phyloP scores from a whole-genome alignment of 78 protist genomes.

The Dictyostelium capitatum region DNA sequence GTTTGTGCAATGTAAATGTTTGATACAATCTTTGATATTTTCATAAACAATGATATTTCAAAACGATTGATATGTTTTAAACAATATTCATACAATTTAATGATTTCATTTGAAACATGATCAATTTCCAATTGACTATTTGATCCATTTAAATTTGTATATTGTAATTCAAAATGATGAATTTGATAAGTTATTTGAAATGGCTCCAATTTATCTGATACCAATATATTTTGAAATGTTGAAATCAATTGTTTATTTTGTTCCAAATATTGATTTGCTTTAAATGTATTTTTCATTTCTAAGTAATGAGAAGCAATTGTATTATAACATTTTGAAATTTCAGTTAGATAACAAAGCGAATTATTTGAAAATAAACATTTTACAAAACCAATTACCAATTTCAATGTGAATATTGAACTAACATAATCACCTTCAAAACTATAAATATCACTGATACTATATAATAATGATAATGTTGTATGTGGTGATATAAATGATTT shows the following conservation, averaged over 20 bases:
- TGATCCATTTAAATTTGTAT: background rate
- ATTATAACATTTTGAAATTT: slow-evolving; percentile 29
- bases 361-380: slow-evolving; percentile 18
- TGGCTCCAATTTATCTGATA: background rate
- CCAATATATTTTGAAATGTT: background rate
- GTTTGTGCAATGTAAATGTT: slow-evolving; percentile 22
- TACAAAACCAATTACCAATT: slow-evolving; percentile 19
- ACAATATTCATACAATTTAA: slow-evolving; percentile 25
- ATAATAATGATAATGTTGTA: slow-evolving; percentile 3
- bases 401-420: slow-evolving; percentile 34
- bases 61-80: background rate
- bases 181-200: background rate
- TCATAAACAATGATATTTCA: slow-evolving; percentile 28
- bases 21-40: slow-evolving; percentile 28
- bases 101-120: slow-evolving; percentile 3
- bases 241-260: background rate
- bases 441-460: slow-evolving; percentile 45
- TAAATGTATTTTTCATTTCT: background rate
- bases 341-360: background rate
- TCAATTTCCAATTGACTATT: background rate
- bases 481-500: slow-evolving; percentile 50
- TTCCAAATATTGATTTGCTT: slow-evolving; percentile 5
- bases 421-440: slow-evolving; percentile 60
- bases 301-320: slow-evolving; percentile 7
- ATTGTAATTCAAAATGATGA: slow-evolving; percentile 23